Percentiles rank a stretch among this genome's conserved stretches.
Evolutionary conservation across 2,329 filamentous ascomycete genomes (phyloP).

Genomic region (Hypoxylon sp.): DNA sequence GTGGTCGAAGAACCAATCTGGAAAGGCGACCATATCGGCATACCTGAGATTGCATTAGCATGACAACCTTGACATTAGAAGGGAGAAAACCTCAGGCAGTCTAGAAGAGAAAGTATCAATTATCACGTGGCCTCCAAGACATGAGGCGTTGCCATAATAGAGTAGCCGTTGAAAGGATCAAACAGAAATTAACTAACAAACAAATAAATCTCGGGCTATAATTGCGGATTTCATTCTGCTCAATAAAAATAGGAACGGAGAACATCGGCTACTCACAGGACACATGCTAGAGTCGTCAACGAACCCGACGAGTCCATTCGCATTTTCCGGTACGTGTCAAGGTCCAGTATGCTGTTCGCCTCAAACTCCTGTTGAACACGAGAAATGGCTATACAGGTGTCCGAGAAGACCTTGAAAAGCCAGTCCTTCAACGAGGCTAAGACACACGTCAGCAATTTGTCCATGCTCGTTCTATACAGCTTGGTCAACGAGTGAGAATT

Average conservation of each 20-base stretch:
- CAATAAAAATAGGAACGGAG: not conserved
- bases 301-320: slow-evolving; percentile 9
- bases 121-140: too few relatives aligned
- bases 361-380: slow-evolving; percentile 16
- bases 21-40: slow-evolving; percentile 13
- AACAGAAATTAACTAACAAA: too few relatives aligned
- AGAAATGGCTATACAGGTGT: slow-evolving; percentile 10
- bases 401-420: slow-evolving; percentile 7
- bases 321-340: slow-evolving; percentile 18
- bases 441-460: not conserved
- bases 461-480: not conserved
- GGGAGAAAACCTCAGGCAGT: not conserved
- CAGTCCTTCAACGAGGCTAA: slow-evolving; percentile 20
- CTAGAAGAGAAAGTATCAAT: too few relatives aligned
- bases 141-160: too few relatives aligned
- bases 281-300: slow-evolving; percentile 9
- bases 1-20: slow-evolving; percentile 23
- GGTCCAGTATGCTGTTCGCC: slow-evolving; percentile 7
- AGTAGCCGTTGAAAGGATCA: too few relatives aligned
- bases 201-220: too few relatives aligned
- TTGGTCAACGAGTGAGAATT: not conserved
- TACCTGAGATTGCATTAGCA: slow-evolving; percentile 6
- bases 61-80: not conserved
- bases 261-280: slow-evolving; percentile 1
- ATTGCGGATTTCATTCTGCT: not conserved